Base-by-base conservation (phyloP, 257 asterid species). In the Lycium barbarum region DNA sequence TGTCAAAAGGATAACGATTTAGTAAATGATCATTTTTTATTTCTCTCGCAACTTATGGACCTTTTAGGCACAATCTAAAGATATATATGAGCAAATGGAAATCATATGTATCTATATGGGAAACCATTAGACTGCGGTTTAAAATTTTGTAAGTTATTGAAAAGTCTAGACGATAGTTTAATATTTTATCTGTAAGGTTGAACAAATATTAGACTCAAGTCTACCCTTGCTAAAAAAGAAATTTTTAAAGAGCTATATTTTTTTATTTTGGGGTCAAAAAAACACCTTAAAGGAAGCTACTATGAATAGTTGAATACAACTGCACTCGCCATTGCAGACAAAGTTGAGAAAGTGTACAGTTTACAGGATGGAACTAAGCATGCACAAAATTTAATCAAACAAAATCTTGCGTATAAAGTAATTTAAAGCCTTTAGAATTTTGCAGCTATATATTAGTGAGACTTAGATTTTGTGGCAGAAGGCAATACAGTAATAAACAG, bases 241-340 rank as follows among this genome's bases (percentile, higher is more conserved):
- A 26, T 6, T 40, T 6, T 40, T 40, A 5, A 3, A 40, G 45
- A 6, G 55, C 55, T 51, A 51, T 10, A 13, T 55, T 57, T 6
- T n/a, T 72, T 18, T n/a, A 7, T 38, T 8, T 0, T 72, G 17
- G 11, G 6, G 59, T 73, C 7, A 74, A 49, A 13, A 22, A 7
- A 51, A 2, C 26, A 22, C 81, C 63, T 22, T 51, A 76, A 76
- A 76, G 22, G 81, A 51, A 76, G 62, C 63, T 51, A 74, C 81
- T 49, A 74, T 22, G 61, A 74, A 26, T 26, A 26, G 33, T 26
- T 26, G 33, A 26, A 74, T 74, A 49, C 12, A 74, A 74, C 59
- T 73, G 59, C 36, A 73, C 59, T 45, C 53, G 59, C 80, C 58
- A 10, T 20, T 73, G 43, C 38, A 47, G 81, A 49, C 40, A 2